Conservation (phyloP, 371 early-diverging fungal genomes). For the Mortierella sp. region DNA sequence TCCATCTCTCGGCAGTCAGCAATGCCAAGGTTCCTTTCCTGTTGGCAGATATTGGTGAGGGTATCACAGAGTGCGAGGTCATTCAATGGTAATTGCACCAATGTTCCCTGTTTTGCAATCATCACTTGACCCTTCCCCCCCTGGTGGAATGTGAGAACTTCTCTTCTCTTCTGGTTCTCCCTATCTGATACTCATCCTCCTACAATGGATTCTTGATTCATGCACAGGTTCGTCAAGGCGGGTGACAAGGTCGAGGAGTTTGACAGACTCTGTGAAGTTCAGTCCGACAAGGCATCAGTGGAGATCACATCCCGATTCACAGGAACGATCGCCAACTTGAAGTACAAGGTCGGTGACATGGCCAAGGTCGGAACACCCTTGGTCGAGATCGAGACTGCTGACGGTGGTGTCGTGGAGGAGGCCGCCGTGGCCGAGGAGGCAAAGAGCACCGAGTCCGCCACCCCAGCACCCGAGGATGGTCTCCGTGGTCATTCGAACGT, state of each 20-base stretch:
- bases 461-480: conserved; percentile 29
- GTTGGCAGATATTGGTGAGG: conserved; percentile 98
- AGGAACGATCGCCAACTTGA: conserved; percentile 83
- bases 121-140: neutral
- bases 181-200: neutral
- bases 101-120: neutral
- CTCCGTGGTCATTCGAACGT: conserved; percentile 47
- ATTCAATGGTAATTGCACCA: conserved; percentile 97
- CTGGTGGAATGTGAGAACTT: no score
- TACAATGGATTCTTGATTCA: neutral
- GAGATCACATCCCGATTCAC: conserved; percentile 96
- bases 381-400: conserved; percentile 88
- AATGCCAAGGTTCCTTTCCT: conserved; percentile 80
- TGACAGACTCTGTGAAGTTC: conserved; percentile 96
- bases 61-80: conserved; percentile 96
- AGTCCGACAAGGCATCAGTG: conserved; percentile 98
- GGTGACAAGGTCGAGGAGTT: conserved; percentile 94
- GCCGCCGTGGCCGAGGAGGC: conserved; percentile 21
- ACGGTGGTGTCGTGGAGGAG: conserved; percentile 21
- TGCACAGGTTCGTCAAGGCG: conserved; percentile 86
- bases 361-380: conserved; percentile 94
- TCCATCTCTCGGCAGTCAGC: conserved; percentile 52
- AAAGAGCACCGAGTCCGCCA: conserved; percentile 30
- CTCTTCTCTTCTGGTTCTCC: neutral
- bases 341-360: conserved; percentile 89